These are phyloP conservation scores for Stylonectria norvegica DNA, from an alignment of 2,329 filamentous ascomycete species.

Conservation along the genomic window DNA sequence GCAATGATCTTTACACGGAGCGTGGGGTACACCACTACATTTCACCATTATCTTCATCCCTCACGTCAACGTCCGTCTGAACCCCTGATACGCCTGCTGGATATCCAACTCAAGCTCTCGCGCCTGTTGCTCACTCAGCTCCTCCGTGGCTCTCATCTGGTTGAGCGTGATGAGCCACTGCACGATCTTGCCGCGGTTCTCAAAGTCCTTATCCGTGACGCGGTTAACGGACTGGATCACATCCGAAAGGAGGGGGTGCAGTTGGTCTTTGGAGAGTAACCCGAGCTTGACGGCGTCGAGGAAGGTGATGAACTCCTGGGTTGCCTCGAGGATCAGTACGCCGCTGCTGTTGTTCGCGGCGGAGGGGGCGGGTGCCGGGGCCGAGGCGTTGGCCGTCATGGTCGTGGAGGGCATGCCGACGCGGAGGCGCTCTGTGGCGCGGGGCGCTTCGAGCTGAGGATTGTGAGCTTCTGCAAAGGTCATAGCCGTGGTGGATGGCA, in stretches of 20 bases:
- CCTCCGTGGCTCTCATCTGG: conserved; percentile 94
- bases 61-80: conserved; percentile 72
- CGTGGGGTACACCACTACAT: not conserved
- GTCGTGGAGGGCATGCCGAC: conserved; percentile 90
- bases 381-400: conserved; percentile 51
- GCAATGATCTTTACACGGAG: not conserved
- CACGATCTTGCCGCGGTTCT: conserved; percentile 93
- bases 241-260: conserved; percentile 92
- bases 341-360: conserved; percentile 51
- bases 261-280: conserved; percentile 87
- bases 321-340: conserved; percentile 79
- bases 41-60: not conserved
- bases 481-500: conserved; percentile 26
- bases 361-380: conserved; percentile 41
- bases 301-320: conserved; percentile 98
- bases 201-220: conserved; percentile 92
- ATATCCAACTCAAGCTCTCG: conserved; percentile 90
- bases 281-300: conserved; percentile 91
- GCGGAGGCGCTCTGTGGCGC: conserved; percentile 86
- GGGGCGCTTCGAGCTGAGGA: conserved; percentile 80
- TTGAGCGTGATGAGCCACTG: conserved; percentile 97
- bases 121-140: conserved; percentile 81
- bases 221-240: conserved; percentile 97
- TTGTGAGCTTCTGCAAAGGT: not conserved
- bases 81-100: conserved; percentile 89